Base-by-base conservation (phyloP, 2,329 filamentous ascomycete genomes). In the Teratosphaeria nubilosa region DNA sequence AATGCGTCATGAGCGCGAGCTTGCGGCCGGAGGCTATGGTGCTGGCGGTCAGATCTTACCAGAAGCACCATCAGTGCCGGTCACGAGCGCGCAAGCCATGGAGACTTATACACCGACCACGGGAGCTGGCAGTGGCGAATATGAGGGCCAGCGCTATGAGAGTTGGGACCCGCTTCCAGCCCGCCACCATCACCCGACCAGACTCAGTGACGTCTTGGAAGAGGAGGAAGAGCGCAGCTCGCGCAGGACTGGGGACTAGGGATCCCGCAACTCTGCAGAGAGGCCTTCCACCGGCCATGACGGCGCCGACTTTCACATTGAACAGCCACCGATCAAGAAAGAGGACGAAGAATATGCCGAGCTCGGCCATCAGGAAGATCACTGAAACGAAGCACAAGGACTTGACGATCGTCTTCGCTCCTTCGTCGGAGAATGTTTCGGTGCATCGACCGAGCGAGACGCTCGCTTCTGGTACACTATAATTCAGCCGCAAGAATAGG, bases 151-250 rank as follows among this genome's bases (percentile, higher is more conserved):
- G 16, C 81, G 82, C 1, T 80, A 84, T 2, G 86, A 83, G 16
- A 63, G 61, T 4, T 95, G 90, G 89, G 88, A 94, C 62, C 74
- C 76, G n/a, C 77, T 90, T 62, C 86, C 86, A 25, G 82, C 62
- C 41, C 64, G 59, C 55, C 91, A 95, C 72, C 89, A 94, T 65
- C 90, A 96, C 73, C 91, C 91, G 0, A 95, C 91, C 9, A 79
- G 91, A 58, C 77, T 96, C 62, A 95, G 90, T 71, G 91, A 95
- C 73, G 91, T 96, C 30, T 80, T 94, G 69, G 90, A 90, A 69
- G 87, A 95, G 63, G 89, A 94, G 64, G 90, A 95, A 73, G 68
- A 71, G 62, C 63, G 69, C 54, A 70, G 71, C 58, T 68, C 65
- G 58, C 59, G 71, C 31, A 65, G 69, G 30, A 73, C 69, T 50